Evolutionary conservation across 345 rosid species (phyloP), one percentile per base, ranked within the genome.

Genomic region (Trapa incisa): DNA sequence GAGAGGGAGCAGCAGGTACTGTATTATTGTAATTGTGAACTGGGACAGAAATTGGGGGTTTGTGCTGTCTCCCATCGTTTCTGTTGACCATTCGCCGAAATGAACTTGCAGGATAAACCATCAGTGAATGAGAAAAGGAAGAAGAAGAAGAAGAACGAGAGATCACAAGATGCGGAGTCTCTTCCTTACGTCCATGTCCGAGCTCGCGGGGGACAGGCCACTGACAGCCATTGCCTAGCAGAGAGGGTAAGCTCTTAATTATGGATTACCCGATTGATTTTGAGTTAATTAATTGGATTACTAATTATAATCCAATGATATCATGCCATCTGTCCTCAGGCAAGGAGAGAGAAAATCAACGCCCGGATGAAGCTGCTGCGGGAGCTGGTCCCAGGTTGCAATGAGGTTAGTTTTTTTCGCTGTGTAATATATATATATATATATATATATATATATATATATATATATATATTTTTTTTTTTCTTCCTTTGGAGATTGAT

Each of bases 381-480:
- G 38, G 85, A 83, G 63, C 83, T 83, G 85, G 85, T 83, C 76
- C 87, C 87, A 0, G 87, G 87, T 11, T 83, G 87, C 80, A 77
- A 65, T 32, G 81, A 92, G 98, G 98, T 89, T 68, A 57, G 81
- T 50, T 42, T 42, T 33, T 22, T 72, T 68, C 39, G 36, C 37
- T 6, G 63, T 69, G 37, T 65, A n/a, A 47, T 22, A 22, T 22
- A 22, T 22, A 22, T 22, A 22, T 22, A 22, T 22, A 22, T 22
- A 22, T 22, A 22, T 22, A 22, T 22, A 22, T 22, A 22, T 22
- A n/a, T n/a, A n/a, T n/a, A n/a, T n/a, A n/a, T n/a, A n/a, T n/a
- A n/a, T n/a, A n/a, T n/a, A n/a, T n/a, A n/a, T n/a, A n/a, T n/a
- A 41, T 82, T 22, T 22, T 22, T 22, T 22, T 22, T 22, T 22